A percentile compares a stretch with the other conserved stretches of the same genome.
Evolutionary conservation across 768 basidiomycete species (phyloP).

Genomic region (Lentinus tigrinus): DNA sequence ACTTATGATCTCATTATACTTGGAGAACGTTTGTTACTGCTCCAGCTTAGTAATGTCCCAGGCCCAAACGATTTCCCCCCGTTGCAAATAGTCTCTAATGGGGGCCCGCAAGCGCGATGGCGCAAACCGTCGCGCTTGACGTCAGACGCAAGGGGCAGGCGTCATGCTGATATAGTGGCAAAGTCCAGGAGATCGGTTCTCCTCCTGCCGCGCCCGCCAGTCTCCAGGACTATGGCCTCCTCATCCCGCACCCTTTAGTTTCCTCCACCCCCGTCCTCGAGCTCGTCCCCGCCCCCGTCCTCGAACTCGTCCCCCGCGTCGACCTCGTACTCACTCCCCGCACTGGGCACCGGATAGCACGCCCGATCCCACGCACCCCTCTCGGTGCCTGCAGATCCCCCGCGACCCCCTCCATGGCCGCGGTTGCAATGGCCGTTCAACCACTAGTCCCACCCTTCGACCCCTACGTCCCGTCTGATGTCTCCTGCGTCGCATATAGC

Average conservation of each 20-base stretch:
- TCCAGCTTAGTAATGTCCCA: no score
- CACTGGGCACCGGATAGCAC: background rate
- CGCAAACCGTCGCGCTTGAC: background rate
- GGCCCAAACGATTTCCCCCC: no score
- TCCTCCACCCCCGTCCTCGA: background rate
- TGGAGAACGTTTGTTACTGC: no score
- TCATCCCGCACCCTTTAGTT: background rate
- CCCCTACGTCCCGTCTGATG: background rate
- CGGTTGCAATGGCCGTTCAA: conserved; percentile 1
- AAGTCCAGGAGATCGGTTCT: background rate
- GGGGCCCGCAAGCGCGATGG: background rate
- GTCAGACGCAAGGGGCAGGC: conserved; percentile 6
- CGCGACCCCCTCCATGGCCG: conserved; percentile 3
- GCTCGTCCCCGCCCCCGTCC: background rate
- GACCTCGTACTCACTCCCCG: background rate
- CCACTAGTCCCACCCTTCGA: background rate
- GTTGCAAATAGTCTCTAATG: no score
- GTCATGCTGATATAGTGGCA: conserved; percentile 10
- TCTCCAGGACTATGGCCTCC: background rate
- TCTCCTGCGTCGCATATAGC: background rate
- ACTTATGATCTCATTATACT: no score
- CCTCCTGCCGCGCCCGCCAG: background rate
- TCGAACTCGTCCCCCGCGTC: background rate
- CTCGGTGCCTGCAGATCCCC: conserved; percentile 18
- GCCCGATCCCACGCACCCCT: background rate